Base-by-base conservation (phyloP, 768 basidiomycete genomes). In the Imleria badia region DNA sequence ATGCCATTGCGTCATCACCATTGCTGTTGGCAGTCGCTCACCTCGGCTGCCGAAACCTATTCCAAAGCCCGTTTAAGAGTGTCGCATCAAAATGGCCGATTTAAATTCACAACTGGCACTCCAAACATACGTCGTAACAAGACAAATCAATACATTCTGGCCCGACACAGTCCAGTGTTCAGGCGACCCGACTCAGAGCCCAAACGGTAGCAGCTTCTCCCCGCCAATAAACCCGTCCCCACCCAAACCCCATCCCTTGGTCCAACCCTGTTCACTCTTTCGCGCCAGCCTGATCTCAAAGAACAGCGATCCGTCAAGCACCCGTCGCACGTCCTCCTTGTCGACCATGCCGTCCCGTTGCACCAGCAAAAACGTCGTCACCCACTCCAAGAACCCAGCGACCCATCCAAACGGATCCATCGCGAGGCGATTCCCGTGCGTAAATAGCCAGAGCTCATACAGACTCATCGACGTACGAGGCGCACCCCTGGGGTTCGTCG, bases 251-350 rank as follows among this genome's bases (percentile, higher is more conserved):
- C 61, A 70, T 0, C 68, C 68, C 51, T 70, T 69, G 53, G 58
- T 63, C 68, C 68, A 70, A 1, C 68, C 67, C 3, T 35, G 52
- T 35, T 38, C 52, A 2, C 38, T 58, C 45, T 31, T 42, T 20
- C 71, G 56, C 22, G 65, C 65, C n/a, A 48, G 39, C 14, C 57
- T 62, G 14, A 76, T 59, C 45, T 76, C 69, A 47, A 67, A 71
- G 56, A 74, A 75, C 19, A 73, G 51, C 43, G 69, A 71, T 11
- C 76, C 78, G 34, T 79, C 77, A 23, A 76, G 70, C 14, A 78
- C 60, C 2, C 69, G 72, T 2, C 75, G 66, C 17, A 79, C 68
- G 52, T 77, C 75, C 35, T 78, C 76, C 61, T 76, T 75, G 42
- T 65, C 66, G 42, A 79, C 63, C 44, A 67, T 54, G 9, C 77